Percentiles rank a stretch among this genome's conserved stretches.
These are phyloP conservation scores for Lactarius pseudohatsudake DNA, from an alignment of 768 basidiomycete species.

Conservation along the genomic window DNA sequence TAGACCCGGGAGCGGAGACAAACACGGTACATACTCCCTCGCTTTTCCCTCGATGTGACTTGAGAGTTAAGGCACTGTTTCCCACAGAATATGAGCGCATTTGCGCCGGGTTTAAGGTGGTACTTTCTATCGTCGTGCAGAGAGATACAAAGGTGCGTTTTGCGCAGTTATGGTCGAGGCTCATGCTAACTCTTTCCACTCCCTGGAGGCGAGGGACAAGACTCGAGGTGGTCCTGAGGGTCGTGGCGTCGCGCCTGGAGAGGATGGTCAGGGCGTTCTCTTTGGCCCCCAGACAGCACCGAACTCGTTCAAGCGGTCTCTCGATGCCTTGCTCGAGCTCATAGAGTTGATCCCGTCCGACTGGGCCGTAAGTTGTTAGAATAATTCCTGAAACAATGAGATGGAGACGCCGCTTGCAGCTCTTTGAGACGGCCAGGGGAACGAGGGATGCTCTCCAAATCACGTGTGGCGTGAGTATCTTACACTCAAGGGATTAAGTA, in stretches of 20 bases:
- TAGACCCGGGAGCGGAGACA: conserved; percentile 17
- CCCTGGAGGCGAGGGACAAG: conserved; percentile 10
- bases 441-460: conserved; percentile 3
- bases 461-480: conserved; percentile 13
- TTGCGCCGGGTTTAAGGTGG: background rate
- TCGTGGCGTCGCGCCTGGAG: background rate
- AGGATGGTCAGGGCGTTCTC: background rate
- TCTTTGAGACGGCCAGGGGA: background rate
- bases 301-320: conserved; percentile 12
- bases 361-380: background rate
- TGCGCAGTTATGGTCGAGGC: background rate
- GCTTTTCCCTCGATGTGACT: background rate
- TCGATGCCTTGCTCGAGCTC: conserved; percentile 11
- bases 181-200: background rate
- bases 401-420: background rate
- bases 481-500: background rate
- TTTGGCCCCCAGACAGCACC: conserved; percentile 16
- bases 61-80: background rate
- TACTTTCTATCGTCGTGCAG: conserved; percentile 7
- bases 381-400: background rate
- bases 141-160: conserved; percentile 8
- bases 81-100: conserved; percentile 10
- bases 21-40: conserved; percentile 6
- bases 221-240: background rate
- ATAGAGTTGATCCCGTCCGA: conserved; percentile 8